Base-by-base conservation (phyloP, 2,329 filamentous ascomycete species). In the Talaromyces islandicus region DNA sequence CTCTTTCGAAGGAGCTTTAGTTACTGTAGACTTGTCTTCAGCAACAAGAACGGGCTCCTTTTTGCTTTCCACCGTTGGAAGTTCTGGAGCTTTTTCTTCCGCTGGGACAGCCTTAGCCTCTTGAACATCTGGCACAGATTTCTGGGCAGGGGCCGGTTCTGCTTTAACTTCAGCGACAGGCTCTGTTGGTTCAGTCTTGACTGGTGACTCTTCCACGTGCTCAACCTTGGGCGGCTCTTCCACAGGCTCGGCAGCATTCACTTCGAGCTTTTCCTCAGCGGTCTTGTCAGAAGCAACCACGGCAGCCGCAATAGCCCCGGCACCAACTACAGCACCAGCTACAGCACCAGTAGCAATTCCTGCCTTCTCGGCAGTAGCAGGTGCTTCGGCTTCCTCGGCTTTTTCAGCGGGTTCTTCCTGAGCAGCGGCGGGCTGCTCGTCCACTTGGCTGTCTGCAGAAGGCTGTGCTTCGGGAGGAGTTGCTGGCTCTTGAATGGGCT, bases 321-420 rank as follows among this genome's bases (percentile, higher is more conserved):
- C 54, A 51, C 69, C 69, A 27, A 59, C 66, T 51, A 50, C 48
- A 25, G 57, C 54, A 51, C 69, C 69, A 27, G 60, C 66, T 51
- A 50, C 48, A 19, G 19, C 57, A 53, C 69, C 69, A 10, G 60
- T 65, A 19, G 66, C 63, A 58, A 62, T 59, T 24, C 63, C 70
- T 24, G 65, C 66, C 57, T 66, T 69, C n/a, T 64, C 66, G 52
- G 66, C 64, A 25, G 56, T 61, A 35, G 57, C 27, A 41, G 30
- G 56, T 9, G 6, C 57, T 29, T 25, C 24, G 21, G 35, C 19
- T 38, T 59, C 50, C 27, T 62, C 62, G 14, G 32, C 57, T 7
- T 19, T 7, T 41, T 60, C 30, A 19, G 14, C 14, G 2, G 41
- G 7, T 14, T 58, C 51, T 56, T 60, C 56, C 10, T 54, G 48